Percentiles rank a stretch among this genome's conserved stretches.
These are phyloP conservation scores for Xerocomellus intermedius DNA, from an alignment of 768 basidiomycete genomes.

Conservation along the genomic window DNA sequence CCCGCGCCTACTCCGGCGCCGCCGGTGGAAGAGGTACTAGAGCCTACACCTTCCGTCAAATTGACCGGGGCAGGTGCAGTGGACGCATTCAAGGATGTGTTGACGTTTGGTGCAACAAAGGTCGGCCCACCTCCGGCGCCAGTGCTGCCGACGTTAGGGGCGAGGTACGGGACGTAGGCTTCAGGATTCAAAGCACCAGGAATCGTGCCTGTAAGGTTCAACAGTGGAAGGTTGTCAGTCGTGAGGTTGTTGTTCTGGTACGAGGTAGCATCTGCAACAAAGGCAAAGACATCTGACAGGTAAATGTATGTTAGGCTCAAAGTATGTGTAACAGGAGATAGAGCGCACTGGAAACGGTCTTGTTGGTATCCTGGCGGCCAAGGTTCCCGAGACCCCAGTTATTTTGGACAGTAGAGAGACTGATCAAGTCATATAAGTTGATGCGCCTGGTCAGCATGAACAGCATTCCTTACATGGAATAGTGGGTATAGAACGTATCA, in stretches of 20 bases:
- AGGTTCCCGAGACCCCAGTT: slow-evolving; percentile 65
- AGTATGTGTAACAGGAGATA: neutral
- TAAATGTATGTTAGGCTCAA: neutral
- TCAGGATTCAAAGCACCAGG: slow-evolving; percentile 44
- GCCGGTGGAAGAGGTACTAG: neutral
- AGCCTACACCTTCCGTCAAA: slow-evolving; percentile 28
- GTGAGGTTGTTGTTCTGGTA: slow-evolving; percentile 41
- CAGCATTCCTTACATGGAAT: slow-evolving; percentile 38
- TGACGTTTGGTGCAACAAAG: slow-evolving; percentile 34
- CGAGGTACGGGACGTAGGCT: slow-evolving; percentile 43
- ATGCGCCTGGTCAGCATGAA: neutral
- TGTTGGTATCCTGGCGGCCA: slow-evolving; percentile 56
- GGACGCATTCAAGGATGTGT: slow-evolving; percentile 35
- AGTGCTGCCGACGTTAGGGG: slow-evolving; percentile 39
- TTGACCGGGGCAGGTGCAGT: slow-evolving; percentile 41
- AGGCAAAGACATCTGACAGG: slow-evolving; percentile 46
- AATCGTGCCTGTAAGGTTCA: slow-evolving; percentile 42
- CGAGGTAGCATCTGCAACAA: slow-evolving; percentile 47
- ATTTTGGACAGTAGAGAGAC: slow-evolving; percentile 51
- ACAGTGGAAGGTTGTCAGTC: slow-evolving; percentile 28
- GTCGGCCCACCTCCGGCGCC: slow-evolving; percentile 46
- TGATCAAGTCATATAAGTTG: slow-evolving; percentile 6
- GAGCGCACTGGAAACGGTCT: slow-evolving; percentile 29
- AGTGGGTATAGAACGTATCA: slow-evolving; percentile 58
- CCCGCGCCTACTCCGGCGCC: neutral